Evolutionary conservation across 768 basidiomycete genomes (phyloP).

Genomic region (Boletus tomentosulus): DNA sequence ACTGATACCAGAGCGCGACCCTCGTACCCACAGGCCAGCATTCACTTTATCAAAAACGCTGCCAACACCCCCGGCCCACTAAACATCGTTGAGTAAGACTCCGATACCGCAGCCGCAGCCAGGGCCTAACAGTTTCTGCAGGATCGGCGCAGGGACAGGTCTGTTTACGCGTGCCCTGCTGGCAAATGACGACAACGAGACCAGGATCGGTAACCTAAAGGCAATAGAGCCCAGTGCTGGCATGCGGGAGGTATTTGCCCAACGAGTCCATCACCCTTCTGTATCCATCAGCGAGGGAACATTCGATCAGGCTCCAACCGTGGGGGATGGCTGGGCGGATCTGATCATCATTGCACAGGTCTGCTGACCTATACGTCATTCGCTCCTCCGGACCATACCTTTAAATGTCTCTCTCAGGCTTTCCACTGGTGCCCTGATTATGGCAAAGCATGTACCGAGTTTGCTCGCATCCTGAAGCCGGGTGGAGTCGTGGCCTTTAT

Average conservation of each 20-base stretch:
- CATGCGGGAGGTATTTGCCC: slow-evolving; percentile 72
- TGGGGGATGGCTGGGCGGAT: slow-evolving; percentile 69
- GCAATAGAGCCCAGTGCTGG: slow-evolving; percentile 85
- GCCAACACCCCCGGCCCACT: slow-evolving; percentile 38
- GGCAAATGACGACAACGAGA: slow-evolving; percentile 53
- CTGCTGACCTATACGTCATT: slow-evolving; percentile 4
- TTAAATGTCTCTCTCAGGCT: slow-evolving; percentile 47
- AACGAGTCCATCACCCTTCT: slow-evolving; percentile 50
- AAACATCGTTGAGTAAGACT: slow-evolving; percentile 66
- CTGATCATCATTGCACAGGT: slow-evolving; percentile 76
- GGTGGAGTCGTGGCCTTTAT: slow-evolving; percentile 67
- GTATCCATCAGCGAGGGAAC: slow-evolving; percentile 59
- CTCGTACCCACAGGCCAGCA: slow-evolving; percentile 65
- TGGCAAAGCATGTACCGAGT: slow-evolving; percentile 66
- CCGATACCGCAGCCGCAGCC: slow-evolving; percentile 4
- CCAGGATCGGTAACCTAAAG: slow-evolving; percentile 47
- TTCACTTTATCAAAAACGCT: slow-evolving; percentile 55
- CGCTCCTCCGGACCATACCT: background rate
- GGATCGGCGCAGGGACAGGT: slow-evolving; percentile 82
- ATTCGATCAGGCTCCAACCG: slow-evolving; percentile 56
- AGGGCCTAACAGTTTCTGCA: slow-evolving; percentile 25
- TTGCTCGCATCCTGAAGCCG: slow-evolving; percentile 76
- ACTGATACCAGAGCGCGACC: slow-evolving; percentile 55
- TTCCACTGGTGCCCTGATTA: slow-evolving; percentile 93
- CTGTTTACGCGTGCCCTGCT: slow-evolving; percentile 84